Evolutionary conservation across 108 stramenopile genomes (phyloP), one percentile per base, ranked within the genome.

Genomic region (Schizochytrium sp.): DNA sequence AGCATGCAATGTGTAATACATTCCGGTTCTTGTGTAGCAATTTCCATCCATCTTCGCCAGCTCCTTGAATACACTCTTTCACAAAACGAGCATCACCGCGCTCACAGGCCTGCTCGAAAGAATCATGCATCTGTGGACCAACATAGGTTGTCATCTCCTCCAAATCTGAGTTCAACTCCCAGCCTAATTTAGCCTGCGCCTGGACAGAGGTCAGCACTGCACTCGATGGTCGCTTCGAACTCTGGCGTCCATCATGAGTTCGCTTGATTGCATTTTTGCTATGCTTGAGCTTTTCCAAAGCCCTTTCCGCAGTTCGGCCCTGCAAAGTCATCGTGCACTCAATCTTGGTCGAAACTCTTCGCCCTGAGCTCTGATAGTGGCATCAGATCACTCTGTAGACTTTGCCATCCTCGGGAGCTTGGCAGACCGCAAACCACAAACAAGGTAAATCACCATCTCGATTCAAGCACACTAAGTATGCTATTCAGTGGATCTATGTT

Each of bases 1-100:
- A 55, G 53, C 76, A 83, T 3, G 76, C 76, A 50, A 83, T 10
- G 40, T 83, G 76, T 38, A 83, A 53, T 53, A 53, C 76, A 38
- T 10, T 17, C 40, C 50, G 5, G 47, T 83, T 83, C 5, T 38
- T n/a, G n/a, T 42, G 5, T 53, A 83, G 28, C 38, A 83, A 53
- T 28, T 83, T 49, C 76, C 19, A 38, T 49, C 50, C 53, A 49
- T 40, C 53, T 5, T 55, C 76, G 10, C 3, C 55, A 53, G 45
- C 45, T n/a, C 53, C 50, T 55, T 83, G 17, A 10, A 83, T 10
- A 28, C 76, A 55, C 28, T 83, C 76, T 8, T 8, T 5, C 5
- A 83, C 76, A 2, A 83, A 83, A 38, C 53, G 47, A 5, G 10
- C 13, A 53, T 83, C 76, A 28, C 76, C 76, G 5, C 76, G 76